These are phyloP conservation scores for Arthrobotrys sphaeroides DNA, from an alignment of 2,329 filamentous ascomycete species.

Conservation along the genomic window DNA sequence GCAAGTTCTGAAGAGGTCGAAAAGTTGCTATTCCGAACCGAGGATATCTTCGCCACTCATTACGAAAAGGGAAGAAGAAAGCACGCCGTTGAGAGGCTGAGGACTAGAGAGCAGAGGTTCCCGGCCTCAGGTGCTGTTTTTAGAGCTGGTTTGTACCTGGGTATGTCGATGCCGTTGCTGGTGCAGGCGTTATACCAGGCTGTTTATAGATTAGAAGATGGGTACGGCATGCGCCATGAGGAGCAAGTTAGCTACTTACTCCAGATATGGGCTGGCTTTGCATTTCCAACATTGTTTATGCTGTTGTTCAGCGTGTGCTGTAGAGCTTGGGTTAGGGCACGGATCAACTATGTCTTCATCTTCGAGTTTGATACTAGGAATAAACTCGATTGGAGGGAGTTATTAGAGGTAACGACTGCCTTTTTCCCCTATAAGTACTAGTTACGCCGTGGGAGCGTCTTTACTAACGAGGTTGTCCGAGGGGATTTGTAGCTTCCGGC, in stretches of 20 bases:
- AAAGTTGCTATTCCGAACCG: conserved; percentile 78
- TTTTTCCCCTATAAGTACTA: not conserved
- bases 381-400: conserved; percentile 86
- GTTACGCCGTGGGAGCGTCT: not conserved
- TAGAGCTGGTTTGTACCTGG: conserved; percentile 73
- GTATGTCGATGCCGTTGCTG: conserved; percentile 71
- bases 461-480: conserved; percentile 54
- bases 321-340: conserved; percentile 80
- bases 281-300: conserved; percentile 81
- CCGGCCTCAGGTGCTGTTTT: conserved; percentile 71
- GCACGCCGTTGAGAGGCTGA: conserved; percentile 84
- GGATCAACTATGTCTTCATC: conserved; percentile 95
- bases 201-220: conserved; percentile 16
- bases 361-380: conserved; percentile 94
- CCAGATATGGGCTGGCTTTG: conserved; percentile 87
- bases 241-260: conserved; percentile 60
- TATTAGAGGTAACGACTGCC: conserved; percentile 75
- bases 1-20: conserved; percentile 88
- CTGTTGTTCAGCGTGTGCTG: conserved; percentile 87
- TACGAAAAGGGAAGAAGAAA: conserved; percentile 95
- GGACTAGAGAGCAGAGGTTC: conserved; percentile 68
- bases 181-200: conserved; percentile 68
- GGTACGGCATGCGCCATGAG: conserved; percentile 57
- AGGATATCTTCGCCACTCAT: conserved; percentile 92
- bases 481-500: conserved; percentile 73